Evolutionary conservation across 2,329 filamentous ascomycete genomes (phyloP), one percentile per base, ranked within the genome.

Genomic region (Pseudovirgaria hyperparasitica): DNA sequence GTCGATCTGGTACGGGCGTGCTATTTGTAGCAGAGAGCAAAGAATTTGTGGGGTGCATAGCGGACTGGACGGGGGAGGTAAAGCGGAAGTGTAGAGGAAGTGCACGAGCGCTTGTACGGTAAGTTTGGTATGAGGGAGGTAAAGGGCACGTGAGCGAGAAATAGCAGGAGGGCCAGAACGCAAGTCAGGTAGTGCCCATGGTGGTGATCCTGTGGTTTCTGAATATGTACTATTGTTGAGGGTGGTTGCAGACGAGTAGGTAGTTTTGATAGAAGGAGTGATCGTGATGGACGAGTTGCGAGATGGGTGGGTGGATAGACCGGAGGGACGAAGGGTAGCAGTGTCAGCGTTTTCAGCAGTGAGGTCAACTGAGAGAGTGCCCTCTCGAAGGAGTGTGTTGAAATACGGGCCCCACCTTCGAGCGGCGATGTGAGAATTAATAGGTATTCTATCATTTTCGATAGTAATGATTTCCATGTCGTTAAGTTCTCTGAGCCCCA

Each of bases 401-500:
- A 98, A 96, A 50, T 92, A 94, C 1, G 85, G 84, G 0, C 90
- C 90, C 90, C 90, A 98, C 46, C 90, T 68, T 16, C 84, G 72
- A 7, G 81, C 78, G 10, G 96, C 67, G 10, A 98, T 71, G 31
- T 85, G 74, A 5, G 90, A 96, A 53, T 92, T 98, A 39, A 94
- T 81, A 0, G 90, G 84, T 39, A 96, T 84, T 11, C 86, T 73
- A 49, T 94, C 87, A 13, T 87, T 87, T 12, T 81, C 80, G 22
- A 93, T 76, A 27, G 87, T 90, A 16, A 96, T 65, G 32, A 98
- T 82, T 45, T 96, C 90, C 90, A 98, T 98, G 43, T 98, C 90
- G 3, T 84, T 71, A 30, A 98, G 62, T 52, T 96, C 90, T n/a
- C 75, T 72, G 48, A 92, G 63, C 2, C 67, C 67, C 35, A 93